Base-by-base conservation (phyloP, 352 stramenopile species). In the Phytophthora idaei region DNA sequence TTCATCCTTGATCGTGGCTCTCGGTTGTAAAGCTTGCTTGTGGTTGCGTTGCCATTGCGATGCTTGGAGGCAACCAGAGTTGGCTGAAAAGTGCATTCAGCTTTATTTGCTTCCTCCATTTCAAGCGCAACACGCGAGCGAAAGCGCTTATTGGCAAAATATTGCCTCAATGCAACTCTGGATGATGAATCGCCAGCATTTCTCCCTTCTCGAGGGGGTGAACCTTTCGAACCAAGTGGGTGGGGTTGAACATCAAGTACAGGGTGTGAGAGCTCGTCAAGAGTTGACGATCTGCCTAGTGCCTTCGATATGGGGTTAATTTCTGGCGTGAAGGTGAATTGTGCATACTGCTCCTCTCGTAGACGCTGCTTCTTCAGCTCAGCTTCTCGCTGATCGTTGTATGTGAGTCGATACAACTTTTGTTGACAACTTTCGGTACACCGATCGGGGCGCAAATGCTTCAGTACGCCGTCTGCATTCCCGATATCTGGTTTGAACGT, bases 401-500 rank as follows among this genome's bases (percentile, higher is more conserved):
- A 94, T 4, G 78, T 86, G 47, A 94, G 64, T 4, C 86, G 78
- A 57, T 94, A 83, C 9, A 94, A 50, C 28, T 84, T 75, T 44
- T 94, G 69, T 2, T 77, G 66, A 15, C 61, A 69, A 12, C 53
- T 90, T 69, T 95, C 87, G 4, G 67, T 52, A n/a, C 86, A 60
- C 1, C 82, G 76, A 17, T 93, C 83, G 0, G 87, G 87, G 28
- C 85, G 67, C 21, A 90, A 74, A 34, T 90, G 78, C 17, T 85
- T 67, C 0, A 96, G 56, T n/a, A 96, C 72, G 8, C 66, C 65
- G 4, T 93, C 71, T 5, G 84, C 81, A 44, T 93, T 93, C 14
- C 85, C 86, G 51, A 93, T 94, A 54, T 93, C 79, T 1, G 89
- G 89, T 37, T 79, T 80, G 63, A 95, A 96, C 2, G 83, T 89